Evolutionary conservation across 768 basidiomycete species (phyloP), one percentile per base, ranked within the genome.

Genomic region (Pholiota microspora): DNA sequence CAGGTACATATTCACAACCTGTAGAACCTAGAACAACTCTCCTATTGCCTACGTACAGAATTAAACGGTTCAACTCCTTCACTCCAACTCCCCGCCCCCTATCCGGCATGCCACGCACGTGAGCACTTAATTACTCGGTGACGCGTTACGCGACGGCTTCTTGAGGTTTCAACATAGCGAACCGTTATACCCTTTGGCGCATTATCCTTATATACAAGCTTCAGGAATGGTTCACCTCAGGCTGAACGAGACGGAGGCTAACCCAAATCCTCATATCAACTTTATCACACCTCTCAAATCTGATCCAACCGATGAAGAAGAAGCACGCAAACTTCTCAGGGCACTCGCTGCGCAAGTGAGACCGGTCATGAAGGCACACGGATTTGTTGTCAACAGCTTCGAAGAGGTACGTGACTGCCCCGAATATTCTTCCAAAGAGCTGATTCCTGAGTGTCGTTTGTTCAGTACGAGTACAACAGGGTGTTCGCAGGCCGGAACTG

Each of bases 401-500:
- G 91, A 92, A 71, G 91, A 93, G 82, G 91, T 89, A 63, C 49
- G 67, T 60, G 28, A n/a, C 29, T 16, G 7, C 23, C 13, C 24
- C 31, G 35, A 7, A 15, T 47, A 34, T 2, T 21, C 40, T 2
- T 10, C 16, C 7, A 21, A 15, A 25, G 16, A 13, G 7, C n/a
- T 18, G 35, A 36, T 15, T 7, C 31, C 7, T 27, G 34, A 12
- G 13, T 7, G n/a, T 29, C 10, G 38, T 51, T 40, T 45, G 40
- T 4, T 15, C 62, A 92, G 89, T 92, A 93, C 60, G 86, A 91
- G 64, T 79, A 82, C 63, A 93, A 93, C 64, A 62, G 60, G 12
- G 88, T 93, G 5, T 93, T 93, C 68, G 81, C 84, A 4, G 92
- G 91, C 1, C 77, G 91, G 45, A 93, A 92, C 65, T 94, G 91